Conservation (phyloP, 2,329 filamentous ascomycete genomes). For the Nakataea oryzae region DNA sequence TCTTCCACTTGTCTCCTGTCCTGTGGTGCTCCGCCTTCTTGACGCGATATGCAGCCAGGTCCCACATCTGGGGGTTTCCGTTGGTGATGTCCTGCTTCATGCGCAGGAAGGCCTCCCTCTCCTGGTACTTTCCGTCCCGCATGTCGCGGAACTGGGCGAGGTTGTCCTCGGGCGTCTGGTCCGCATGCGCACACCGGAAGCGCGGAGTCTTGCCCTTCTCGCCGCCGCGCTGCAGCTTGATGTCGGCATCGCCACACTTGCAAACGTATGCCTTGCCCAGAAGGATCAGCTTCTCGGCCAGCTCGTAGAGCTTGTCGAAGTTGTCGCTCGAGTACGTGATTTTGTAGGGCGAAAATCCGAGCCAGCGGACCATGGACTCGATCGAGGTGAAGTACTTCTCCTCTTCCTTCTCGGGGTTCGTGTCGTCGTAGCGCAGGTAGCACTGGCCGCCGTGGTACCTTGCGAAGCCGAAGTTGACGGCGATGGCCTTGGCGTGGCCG, state of each 20-base stretch:
- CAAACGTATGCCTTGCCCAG: constrained; percentile 73
- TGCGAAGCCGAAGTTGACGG: constrained; percentile 93
- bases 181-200: constrained; percentile 72
- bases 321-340: constrained; percentile 88
- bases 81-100: constrained; percentile 87
- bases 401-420: constrained; percentile 88
- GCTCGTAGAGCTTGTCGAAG: constrained; percentile 77
- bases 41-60: constrained; percentile 83
- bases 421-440: constrained; percentile 54
- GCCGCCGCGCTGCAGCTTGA: constrained; percentile 80
- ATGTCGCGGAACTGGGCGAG: constrained; percentile 78
- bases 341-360: constrained; percentile 64
- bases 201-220: constrained; percentile 57
- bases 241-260: constrained; percentile 71
- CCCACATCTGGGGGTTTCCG: constrained; percentile 94
- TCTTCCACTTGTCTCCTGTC: constrained; percentile 76
- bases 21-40: constrained; percentile 61
- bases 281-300: constrained; percentile 75
- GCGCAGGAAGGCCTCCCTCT: constrained; percentile 71
- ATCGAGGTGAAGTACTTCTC: constrained; percentile 86
- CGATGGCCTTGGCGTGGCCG: constrained; percentile 90
- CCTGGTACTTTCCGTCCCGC: constrained; percentile 83
- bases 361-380: constrained; percentile 76
- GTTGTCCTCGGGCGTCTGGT: constrained; percentile 61
- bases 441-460: constrained; percentile 63